Conservation (phyloP, 2,329 filamentous ascomycete species). For the Penicillium sp. region DNA sequence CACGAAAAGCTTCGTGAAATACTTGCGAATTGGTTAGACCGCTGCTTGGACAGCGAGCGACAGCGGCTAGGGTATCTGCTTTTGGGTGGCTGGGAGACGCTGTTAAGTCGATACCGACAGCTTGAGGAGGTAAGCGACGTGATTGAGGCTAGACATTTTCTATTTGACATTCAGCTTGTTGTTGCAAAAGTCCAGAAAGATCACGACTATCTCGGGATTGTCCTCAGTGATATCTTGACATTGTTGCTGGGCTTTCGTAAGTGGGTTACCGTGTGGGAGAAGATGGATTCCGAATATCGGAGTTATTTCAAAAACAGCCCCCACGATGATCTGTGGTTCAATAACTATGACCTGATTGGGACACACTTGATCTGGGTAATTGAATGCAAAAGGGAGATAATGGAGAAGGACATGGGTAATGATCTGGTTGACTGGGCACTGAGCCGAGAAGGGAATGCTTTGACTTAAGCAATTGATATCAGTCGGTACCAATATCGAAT, state of each 20-base stretch:
- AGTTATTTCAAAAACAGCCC: neutral
- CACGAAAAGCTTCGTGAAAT: neutral
- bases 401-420: neutral
- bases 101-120: neutral
- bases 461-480: neutral
- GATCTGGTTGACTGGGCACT: slow-evolving; percentile 3
- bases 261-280: neutral
- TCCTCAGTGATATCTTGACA: neutral
- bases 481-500: neutral
- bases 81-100: neutral
- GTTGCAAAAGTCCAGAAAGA: neutral
- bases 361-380: slow-evolving; percentile 1
- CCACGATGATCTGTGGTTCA: neutral
- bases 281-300: neutral
- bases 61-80: neutral
- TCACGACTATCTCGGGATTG: neutral
- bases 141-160: neutral
- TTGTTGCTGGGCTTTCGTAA: neutral
- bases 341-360: neutral
- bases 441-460: neutral
- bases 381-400: neutral
- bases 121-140: neutral
- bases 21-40: neutral
- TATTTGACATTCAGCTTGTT: neutral
- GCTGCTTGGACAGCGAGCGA: neutral